A percentile compares a stretch with the other conserved stretches of the same genome.
phyloP scores from a whole-genome alignment of 306 rosid species.

The Cucurbita maxima region DNA sequence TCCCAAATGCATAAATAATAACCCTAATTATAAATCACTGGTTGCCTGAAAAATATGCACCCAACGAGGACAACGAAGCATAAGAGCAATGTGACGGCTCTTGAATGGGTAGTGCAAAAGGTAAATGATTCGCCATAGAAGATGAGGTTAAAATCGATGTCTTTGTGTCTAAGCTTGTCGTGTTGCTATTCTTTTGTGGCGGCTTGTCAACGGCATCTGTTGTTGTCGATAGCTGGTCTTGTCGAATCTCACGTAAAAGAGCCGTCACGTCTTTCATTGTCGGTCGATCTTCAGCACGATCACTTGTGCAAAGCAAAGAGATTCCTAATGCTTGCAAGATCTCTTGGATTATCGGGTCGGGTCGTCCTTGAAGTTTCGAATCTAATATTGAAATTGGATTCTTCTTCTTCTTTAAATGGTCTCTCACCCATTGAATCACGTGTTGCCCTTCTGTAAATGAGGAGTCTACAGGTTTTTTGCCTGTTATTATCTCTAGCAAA shows the following conservation, averaged over 20 bases:
- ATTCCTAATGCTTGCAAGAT: constrained; percentile 85
- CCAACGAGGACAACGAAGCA: constrained; percentile 46
- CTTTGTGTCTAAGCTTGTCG: not conserved
- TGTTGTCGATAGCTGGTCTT: constrained; percentile 12
- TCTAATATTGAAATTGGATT: constrained; percentile 61
- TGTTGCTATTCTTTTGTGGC: not conserved
- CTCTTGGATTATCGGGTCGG: constrained; percentile 69
- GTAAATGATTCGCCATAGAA: constrained; percentile 26
- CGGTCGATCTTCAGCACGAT: constrained; percentile 69
- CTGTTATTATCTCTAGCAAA: constrained; percentile 69
- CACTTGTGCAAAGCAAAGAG: constrained; percentile 63
- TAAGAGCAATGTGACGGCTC: constrained; percentile 49
- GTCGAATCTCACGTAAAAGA: constrained; percentile 60
- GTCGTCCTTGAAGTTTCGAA: constrained; percentile 61
- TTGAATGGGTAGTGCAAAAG: constrained; percentile 23
- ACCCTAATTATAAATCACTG: not conserved
- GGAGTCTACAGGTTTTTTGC: constrained; percentile 66
- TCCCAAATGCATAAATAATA: not conserved
- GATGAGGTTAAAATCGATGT: constrained; percentile 22
- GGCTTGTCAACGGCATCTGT: constrained; percentile 40
- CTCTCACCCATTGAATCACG: constrained; percentile 74
- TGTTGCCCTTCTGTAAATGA: constrained; percentile 68
- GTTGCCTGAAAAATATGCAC: not conserved
- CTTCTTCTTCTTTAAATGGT: constrained; percentile 55
- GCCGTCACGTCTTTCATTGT: constrained; percentile 93